Percentiles rank a stretch among this genome's conserved stretches.
phyloP scores from a whole-genome alignment of 306 rosid genomes.

The Cucumis melo region DNA sequence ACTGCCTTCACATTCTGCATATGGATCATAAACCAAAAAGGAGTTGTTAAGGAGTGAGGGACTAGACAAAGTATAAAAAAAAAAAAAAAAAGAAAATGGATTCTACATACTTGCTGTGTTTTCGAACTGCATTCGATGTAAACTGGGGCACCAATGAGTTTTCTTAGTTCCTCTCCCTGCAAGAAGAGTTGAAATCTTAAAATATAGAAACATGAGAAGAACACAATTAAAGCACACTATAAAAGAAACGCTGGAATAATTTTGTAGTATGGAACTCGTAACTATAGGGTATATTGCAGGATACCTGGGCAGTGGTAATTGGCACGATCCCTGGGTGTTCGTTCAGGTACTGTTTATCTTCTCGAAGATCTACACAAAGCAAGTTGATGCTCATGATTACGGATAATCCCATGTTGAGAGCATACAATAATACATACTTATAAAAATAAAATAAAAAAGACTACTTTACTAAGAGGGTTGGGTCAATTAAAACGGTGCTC shows the following conservation, averaged over 20 bases:
- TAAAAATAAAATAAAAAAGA: background rate
- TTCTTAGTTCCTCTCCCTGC: constrained; percentile 88
- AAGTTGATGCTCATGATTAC: constrained; percentile 14
- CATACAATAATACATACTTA: background rate
- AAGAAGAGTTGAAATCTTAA: constrained; percentile 7
- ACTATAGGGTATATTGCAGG: constrained; percentile 3
- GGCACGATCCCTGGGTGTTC: constrained; percentile 89
- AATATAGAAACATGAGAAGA: background rate
- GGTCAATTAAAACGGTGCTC: background rate
- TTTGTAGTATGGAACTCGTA: background rate
- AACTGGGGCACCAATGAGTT: constrained; percentile 72
- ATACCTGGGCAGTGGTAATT: constrained; percentile 81
- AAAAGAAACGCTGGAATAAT: background rate
- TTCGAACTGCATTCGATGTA: constrained; percentile 94
- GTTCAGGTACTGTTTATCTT: constrained; percentile 65
- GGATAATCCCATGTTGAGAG: background rate
- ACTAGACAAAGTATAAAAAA: background rate
- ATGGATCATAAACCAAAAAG: background rate
- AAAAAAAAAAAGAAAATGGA: constrained; percentile 8
- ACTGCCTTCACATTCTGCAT: constrained; percentile 91
- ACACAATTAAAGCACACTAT: background rate
- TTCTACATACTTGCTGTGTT: constrained; percentile 70
- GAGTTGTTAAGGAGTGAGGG: background rate
- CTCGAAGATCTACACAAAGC: constrained; percentile 69
- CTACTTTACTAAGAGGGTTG: background rate